Base-by-base conservation (phyloP, 2,329 filamentous ascomycete species). In the Phaeosphaeriaceae sp. region DNA sequence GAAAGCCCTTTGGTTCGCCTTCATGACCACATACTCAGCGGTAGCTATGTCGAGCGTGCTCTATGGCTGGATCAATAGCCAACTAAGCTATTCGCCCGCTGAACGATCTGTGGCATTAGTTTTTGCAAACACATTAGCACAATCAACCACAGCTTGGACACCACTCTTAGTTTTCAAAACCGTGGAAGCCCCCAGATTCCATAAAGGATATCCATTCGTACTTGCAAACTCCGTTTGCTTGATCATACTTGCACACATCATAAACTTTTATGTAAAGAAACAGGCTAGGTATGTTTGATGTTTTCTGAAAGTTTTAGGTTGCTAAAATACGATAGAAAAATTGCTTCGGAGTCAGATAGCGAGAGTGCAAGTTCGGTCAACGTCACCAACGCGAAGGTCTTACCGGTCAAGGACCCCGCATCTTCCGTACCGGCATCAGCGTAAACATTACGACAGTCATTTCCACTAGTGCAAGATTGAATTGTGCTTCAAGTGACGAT, bases 131-230 rank as follows among this genome's bases (percentile, higher is more conserved):
- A 72, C 75, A 0, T 68, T 84, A n/a, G 74, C 81, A 0, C 81
- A 83, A 60, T 82, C 77, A 0, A 80, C 80, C 0, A 84, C 80
- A 0, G 81, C 79, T 0, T 85, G 82, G 82, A 83, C 80, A 2
- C 78, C 77, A 3, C 57, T 84, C 2, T 60, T 85, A 11, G 76
- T 78, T 0, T 85, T 82, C 54, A 74, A 74, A 52, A 79, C 77
- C 0, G 68, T 74, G 2, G 76, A 79, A 54, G 76, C 66, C 1
- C 76, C 76, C 1, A 59, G 73, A 0, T 79, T 77, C 51, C 63
- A 59, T 1, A 77, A 78, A 45, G 76, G 77, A 0, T 77, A 75
- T 59, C 60, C 75, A 0, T 79, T 77, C 49, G 69, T 73, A 4
- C 61, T 75, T 20, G 75, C 58, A 0, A 75, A 71, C 51, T 66